Evolutionary conservation across 768 basidiomycete species (phyloP).

Genomic region (Hypholoma fasciculare): DNA sequence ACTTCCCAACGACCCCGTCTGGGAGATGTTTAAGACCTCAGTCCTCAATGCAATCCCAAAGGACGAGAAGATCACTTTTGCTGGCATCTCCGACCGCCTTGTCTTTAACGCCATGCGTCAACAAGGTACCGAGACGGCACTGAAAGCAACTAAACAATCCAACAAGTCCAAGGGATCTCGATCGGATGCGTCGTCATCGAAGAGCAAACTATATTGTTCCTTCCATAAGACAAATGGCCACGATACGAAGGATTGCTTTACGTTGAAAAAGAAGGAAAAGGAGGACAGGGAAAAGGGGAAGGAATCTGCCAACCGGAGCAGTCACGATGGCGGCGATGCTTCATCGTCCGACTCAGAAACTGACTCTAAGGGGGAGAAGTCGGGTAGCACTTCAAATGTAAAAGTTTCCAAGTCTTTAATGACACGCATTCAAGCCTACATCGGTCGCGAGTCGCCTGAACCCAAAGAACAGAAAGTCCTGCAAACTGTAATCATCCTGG

Average conservation of each 20-base stretch:
- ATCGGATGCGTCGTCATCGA: neutral
- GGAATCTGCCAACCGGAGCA: neutral
- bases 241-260: neutral
- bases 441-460: neutral
- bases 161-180: neutral
- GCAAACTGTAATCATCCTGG: constrained; percentile 1
- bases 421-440: neutral
- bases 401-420: neutral
- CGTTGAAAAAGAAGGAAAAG: neutral
- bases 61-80: neutral
- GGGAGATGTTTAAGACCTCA: constrained; percentile 14
- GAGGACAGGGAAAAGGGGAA: neutral
- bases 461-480: neutral
- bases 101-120: neutral
- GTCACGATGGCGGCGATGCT: neutral
- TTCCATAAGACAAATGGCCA: neutral
- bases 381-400: neutral
- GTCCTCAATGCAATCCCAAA: neutral
- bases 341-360: neutral
- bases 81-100: neutral
- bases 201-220: neutral
- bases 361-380: neutral
- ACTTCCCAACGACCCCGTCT: constrained; percentile 5
- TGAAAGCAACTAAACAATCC: neutral
- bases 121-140: neutral